Evolutionary conservation across 805 yeast genomes (phyloP), one percentile per base, ranked within the genome.

Genomic region (Phaffomyces opuntiae): DNA sequence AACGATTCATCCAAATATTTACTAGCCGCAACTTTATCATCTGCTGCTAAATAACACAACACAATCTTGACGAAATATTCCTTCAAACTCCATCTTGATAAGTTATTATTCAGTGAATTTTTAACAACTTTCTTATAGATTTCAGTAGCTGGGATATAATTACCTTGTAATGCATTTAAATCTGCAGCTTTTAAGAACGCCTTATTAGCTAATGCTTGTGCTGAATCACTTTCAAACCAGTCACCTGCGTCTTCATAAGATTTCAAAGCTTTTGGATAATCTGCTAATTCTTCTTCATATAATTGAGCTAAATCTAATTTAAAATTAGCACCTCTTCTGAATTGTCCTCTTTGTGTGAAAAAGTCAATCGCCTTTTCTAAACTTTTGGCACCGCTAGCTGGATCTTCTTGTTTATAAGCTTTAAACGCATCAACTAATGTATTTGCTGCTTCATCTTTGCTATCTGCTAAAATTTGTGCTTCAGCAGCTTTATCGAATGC

Each of bases 161-260:
- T 76, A n/a, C 82, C 90, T 45, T 74, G 74, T 48, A 83, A 66
- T 16, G 96, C 95, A 44, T 81, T 75, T 54, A 93, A 72, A 61
- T 93, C 97, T 2, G 98, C 98, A 52, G 89, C 84, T 63, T 88
- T 88, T 53, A 91, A 69, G 53, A 77, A 85, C 24, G 95, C 90
- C 68, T 93, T 93, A 66, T 82, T 89, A 25, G 96, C 79, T 46
- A 91, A 64, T 9, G 97, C 95, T 51, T 83, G 84, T 0, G 98
- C 97, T 48, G 88, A 90, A 66, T 93, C 99, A 50, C 91, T 87
- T 45, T 80, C 77, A 61, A 84, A 90, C 90, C 96, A 93, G 59
- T 93, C 98, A 36, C 96, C 96, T 11, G 99, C 96, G 56, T 83
- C 86, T 60, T 89, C 95, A 61, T 84, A 91, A 27, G 89, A 78